Evolutionary conservation across 345 rosid species (phyloP).

Genomic region (Isatis tinctoria): DNA sequence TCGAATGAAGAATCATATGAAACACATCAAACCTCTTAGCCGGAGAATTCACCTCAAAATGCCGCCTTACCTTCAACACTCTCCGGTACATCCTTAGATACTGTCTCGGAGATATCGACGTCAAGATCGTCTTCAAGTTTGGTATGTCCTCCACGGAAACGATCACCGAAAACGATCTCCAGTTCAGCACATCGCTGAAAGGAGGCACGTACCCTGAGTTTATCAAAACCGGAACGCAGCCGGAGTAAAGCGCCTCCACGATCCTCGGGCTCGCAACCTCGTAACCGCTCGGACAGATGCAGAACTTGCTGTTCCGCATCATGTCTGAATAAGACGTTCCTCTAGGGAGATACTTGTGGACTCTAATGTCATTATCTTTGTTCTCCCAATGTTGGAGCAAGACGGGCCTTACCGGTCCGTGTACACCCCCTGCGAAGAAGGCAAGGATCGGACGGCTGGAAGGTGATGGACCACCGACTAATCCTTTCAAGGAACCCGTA

Average conservation of each 20-base stretch:
- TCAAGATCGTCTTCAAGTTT: conserved; percentile 58
- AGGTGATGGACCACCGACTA: conserved; percentile 77
- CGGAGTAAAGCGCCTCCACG: conserved; percentile 79
- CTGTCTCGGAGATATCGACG: conserved; percentile 62
- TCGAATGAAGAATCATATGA: conserved; percentile 91
- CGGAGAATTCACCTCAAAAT: conserved; percentile 74
- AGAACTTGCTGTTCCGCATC: conserved; percentile 77
- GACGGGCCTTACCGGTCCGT: conserved; percentile 85
- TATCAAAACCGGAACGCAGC: conserved; percentile 84
- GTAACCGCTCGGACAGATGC: conserved; percentile 91
- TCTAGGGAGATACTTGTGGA: conserved; percentile 68
- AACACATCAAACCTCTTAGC: conserved; percentile 81
- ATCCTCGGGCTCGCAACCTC: conserved; percentile 91
- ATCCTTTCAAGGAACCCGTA: conserved; percentile 48
- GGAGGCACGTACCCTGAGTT: conserved; percentile 85
- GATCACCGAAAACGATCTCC: conserved; percentile 72
- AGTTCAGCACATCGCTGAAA: conserved; percentile 75
- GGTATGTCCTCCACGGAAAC: conserved; percentile 67
- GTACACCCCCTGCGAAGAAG: conserved; percentile 91
- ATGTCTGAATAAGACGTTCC: conserved; percentile 63
- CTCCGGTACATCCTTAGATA: conserved; percentile 82
- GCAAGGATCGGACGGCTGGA: conserved; percentile 72
- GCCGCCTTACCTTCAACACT: conserved; percentile 59
- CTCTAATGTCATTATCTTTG: conserved; percentile 61
- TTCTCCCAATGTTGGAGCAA: conserved; percentile 84